Evolutionary conservation across 208 protist species (phyloP), one percentile per base, ranked within the genome.

Genomic region (Leishmania amazonensis): DNA sequence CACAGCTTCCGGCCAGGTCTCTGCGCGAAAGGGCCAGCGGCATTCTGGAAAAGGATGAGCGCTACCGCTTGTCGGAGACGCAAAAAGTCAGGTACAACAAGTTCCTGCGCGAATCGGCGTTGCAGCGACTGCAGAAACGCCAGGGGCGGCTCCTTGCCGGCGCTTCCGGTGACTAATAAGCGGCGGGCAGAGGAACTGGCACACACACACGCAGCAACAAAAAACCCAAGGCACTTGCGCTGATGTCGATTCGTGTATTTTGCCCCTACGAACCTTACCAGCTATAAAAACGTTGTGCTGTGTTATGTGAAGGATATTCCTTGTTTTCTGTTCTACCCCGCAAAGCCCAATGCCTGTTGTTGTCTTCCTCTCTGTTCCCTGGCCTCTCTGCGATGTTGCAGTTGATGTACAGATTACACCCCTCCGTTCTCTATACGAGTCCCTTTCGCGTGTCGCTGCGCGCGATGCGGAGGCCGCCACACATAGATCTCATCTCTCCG

Each of bases 101-200:
- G 31, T 93, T 89, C 75, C 83, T 95, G 53, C 84, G 90, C 58
- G 8, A 67, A 6, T 82, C 89, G 7, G 91, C 91, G 13, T 38
- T 95, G 74, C 54, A 78, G 24, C 64, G 83, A 24, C 58, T 92
- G 54, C 76, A 83, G 42, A 81, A 83, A 67, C 49, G 81, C 21
- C 75, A 86, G 24, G 42, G 13, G 24, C 67, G 31, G 45, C 38
- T 80, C 45, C 65, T 65, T 53, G 70, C 65, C 17, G 5, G 76
- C 2, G 31, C 51, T 3, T 54, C 73, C 19, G 54, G 35, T 62
- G 75, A 19, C 7, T 35, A 64, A 58, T 7, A 24, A 31, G 49
- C 72, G 19, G 2, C 19, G 9, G 1, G 6, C 11, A 38, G 35
- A 45, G 51, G 28, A 28, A 15, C 45, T 53, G n/a, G 24, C 45